Percentiles rank a stretch among this genome's conserved stretches.
Conservation (phyloP, 2,329 filamentous ascomycete species). For the Cladophialophora yegresii region DNA sequence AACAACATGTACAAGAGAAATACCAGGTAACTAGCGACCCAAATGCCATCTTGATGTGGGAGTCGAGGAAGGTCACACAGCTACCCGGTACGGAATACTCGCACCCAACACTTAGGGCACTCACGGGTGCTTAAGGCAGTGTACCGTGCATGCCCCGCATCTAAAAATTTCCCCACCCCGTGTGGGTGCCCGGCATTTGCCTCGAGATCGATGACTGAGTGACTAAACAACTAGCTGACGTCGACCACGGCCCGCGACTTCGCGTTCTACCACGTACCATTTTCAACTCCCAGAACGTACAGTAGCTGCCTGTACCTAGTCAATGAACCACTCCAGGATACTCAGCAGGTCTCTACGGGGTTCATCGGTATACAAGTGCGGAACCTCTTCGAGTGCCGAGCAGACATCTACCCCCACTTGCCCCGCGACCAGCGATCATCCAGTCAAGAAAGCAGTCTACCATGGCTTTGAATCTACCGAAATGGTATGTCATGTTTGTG, state of each 20-base stretch:
- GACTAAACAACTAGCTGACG: not conserved
- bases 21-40: no score
- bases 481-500: constrained; percentile 43
- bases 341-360: not conserved
- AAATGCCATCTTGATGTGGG: no score
- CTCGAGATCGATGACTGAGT: not conserved
- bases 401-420: not conserved
- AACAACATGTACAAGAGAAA: no score
- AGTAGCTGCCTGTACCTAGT: not conserved
- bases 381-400: not conserved
- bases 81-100: no score
- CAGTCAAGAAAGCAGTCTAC: not conserved
- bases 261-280: not conserved
- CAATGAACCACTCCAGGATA: constrained; percentile 1
- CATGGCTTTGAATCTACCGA: constrained; percentile 47
- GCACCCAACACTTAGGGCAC: no score
- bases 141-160: not conserved
- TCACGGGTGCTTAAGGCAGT: no score
- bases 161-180: not conserved
- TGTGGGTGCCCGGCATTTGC: no score
- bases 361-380: not conserved
- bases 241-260: not conserved
- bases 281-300: constrained; percentile 7
- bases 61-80: no score
- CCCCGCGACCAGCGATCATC: not conserved